These are phyloP conservation scores for Termitomyces eurrhizus DNA, from an alignment of 768 basidiomycete species.

Conservation along the genomic window DNA sequence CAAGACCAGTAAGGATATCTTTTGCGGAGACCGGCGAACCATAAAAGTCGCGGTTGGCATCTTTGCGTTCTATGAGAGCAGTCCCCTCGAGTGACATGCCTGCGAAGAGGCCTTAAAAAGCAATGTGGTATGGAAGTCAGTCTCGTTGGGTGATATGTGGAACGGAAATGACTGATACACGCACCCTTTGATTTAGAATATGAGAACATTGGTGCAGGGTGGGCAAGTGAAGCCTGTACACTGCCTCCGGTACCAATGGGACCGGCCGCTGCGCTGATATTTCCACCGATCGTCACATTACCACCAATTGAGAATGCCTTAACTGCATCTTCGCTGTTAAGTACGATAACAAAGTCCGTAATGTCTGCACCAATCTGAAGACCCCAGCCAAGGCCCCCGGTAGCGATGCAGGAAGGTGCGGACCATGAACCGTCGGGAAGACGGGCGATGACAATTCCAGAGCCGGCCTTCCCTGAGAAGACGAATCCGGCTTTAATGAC, in stretches of 20 bases:
- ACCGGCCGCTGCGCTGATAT: constrained; percentile 80
- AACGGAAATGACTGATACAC: constrained; percentile 14
- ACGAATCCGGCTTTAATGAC: constrained; percentile 93
- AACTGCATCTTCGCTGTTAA: constrained; percentile 95
- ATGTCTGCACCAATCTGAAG: constrained; percentile 95
- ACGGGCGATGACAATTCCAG: constrained; percentile 88
- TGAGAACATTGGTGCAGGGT: constrained; percentile 96
- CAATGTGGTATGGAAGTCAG: constrained; percentile 1
- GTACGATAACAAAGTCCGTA: constrained; percentile 93
- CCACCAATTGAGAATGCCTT: constrained; percentile 93
- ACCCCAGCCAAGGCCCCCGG: constrained; percentile 92
- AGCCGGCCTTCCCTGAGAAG: constrained; percentile 93
- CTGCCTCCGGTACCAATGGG: constrained; percentile 94
- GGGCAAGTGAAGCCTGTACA: constrained; percentile 81
- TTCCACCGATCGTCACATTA: constrained; percentile 94
- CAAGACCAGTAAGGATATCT: constrained; percentile 89
- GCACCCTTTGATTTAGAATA: constrained; percentile 93
- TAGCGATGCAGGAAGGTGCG: constrained; percentile 95
- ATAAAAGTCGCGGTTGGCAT: constrained; percentile 95
- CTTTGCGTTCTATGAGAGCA: constrained; percentile 89
- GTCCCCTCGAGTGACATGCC: constrained; percentile 95
- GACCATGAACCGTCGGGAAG: constrained; percentile 96
- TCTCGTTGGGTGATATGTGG: not conserved
- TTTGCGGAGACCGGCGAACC: constrained; percentile 84
- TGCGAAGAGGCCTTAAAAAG: constrained; percentile 76